These are phyloP conservation scores for Candida pseudoviswanathii DNA, from an alignment of 1,139 yeast species.

Conservation along the genomic window DNA sequence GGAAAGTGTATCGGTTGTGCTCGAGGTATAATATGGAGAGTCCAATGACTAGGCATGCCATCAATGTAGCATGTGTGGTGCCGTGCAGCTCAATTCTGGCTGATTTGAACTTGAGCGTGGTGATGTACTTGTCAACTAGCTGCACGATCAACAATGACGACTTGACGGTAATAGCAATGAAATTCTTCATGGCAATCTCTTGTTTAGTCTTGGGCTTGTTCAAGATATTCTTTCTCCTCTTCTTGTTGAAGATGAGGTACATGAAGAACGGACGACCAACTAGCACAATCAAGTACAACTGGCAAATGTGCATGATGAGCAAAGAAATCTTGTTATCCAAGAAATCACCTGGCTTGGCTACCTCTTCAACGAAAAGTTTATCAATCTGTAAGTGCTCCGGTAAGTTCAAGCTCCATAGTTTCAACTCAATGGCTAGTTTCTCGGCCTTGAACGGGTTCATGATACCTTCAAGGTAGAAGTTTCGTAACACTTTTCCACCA, in stretches of 20 bases:
- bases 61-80: constrained; percentile 14
- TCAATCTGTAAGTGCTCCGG: constrained; percentile 28
- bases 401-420: constrained; percentile 34
- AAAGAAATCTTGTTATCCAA: constrained; percentile 21
- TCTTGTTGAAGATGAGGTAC: constrained; percentile 17
- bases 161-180: constrained; percentile 18
- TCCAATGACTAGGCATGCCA: constrained; percentile 18
- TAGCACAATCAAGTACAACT: constrained; percentile 40
- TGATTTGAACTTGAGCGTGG: constrained; percentile 11
- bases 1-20: constrained; percentile 9
- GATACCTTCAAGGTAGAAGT: constrained; percentile 26
- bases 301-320: constrained; percentile 38
- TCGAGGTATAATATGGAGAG: constrained; percentile 17
- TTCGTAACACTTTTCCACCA: constrained; percentile 33
- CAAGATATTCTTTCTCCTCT: constrained; percentile 3
- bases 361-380: constrained; percentile 20
- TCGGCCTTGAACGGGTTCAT: constrained; percentile 36
- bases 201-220: constrained; percentile 14
- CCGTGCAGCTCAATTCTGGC: constrained; percentile 18
- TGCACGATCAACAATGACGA: constrained; percentile 19
- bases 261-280: constrained; percentile 49
- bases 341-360: constrained; percentile 4
- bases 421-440: constrained; percentile 36
- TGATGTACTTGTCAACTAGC: constrained; percentile 17
- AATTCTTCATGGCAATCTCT: constrained; percentile 17